Evolutionary conservation across 1,284 basidiomycete genomes (phyloP).

Genomic region (Apiotrichum laibachii): DNA sequence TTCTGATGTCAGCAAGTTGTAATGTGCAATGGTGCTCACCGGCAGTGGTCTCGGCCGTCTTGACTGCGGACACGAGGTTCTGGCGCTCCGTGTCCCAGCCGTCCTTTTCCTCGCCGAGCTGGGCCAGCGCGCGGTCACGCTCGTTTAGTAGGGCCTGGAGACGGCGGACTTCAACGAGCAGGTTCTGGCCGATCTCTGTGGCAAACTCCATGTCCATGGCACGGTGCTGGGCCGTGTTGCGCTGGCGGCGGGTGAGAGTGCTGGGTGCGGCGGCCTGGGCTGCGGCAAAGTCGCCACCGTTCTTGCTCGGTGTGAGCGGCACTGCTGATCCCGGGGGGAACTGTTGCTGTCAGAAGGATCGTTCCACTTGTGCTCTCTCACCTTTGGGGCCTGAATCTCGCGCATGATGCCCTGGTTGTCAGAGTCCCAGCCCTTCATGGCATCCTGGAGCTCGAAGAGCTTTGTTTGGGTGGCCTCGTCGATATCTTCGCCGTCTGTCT

Average conservation of each 20-base stretch:
- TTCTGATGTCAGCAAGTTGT: conserved; percentile 35
- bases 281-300: conserved; percentile 2
- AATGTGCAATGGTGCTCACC: conserved; percentile 55
- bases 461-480: conserved; percentile 62
- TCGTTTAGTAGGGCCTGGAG: conserved; percentile 82
- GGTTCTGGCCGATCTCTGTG: conserved; percentile 87
- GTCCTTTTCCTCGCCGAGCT: conserved; percentile 82
- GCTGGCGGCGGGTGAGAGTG: conserved; percentile 47
- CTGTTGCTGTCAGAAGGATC: not conserved
- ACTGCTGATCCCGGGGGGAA: conserved; percentile 10
- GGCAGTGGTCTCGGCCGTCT: conserved; percentile 71
- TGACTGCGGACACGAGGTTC: conserved; percentile 64
- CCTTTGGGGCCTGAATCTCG: conserved; percentile 64
- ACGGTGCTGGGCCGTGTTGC: conserved; percentile 51
- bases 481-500: conserved; percentile 57
- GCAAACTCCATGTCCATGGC: conserved; percentile 71
- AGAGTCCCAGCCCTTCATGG: conserved; percentile 72
- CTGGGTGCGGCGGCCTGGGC: conserved; percentile 17
- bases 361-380: conserved; percentile 47
- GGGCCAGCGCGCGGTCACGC: conserved; percentile 80
- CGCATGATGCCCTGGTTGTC: conserved; percentile 77
- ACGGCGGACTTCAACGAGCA: conserved; percentile 81
- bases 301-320: not conserved
- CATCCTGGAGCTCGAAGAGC: conserved; percentile 73
- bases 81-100: conserved; percentile 69